A percentile compares a stretch with the other conserved stretches of the same genome.
Evolutionary conservation across 495 filamentous ascomycete species (phyloP).

Genomic region (Talaromyces borbonicus): DNA sequence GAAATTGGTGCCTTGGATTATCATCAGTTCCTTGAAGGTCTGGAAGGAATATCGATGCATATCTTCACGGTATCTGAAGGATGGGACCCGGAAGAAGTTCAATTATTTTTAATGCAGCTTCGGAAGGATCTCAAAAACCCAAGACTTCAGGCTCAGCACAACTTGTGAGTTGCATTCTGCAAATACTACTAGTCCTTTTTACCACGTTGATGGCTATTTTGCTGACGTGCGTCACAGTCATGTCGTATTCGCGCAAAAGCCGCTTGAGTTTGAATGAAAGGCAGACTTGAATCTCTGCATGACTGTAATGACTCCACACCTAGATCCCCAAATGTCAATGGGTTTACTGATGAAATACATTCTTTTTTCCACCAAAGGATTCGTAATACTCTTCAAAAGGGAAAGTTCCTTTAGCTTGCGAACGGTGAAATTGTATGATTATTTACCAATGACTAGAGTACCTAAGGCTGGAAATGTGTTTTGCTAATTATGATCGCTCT

Average conservation of each 20-base stretch:
- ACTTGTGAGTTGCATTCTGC: slow-evolving; percentile 14
- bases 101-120: slow-evolving; percentile 42
- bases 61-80: slow-evolving; percentile 44
- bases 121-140: slow-evolving; percentile 42
- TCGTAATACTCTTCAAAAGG: too few species aligned
- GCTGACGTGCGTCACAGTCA: not conserved
- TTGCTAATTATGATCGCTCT: not conserved
- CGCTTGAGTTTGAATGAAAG: slow-evolving; percentile 1
- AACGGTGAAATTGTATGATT: not conserved
- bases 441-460: not conserved
- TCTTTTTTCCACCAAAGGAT: too few species aligned
- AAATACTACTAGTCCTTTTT: not conserved
- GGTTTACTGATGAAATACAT: too few species aligned
- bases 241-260: slow-evolving; percentile 10
- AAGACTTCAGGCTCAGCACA: slow-evolving; percentile 36
- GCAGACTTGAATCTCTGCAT: too few species aligned
- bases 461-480: not conserved
- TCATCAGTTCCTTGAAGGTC: slow-evolving; percentile 21
- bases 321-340: too few species aligned
- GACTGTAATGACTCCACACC: too few species aligned
- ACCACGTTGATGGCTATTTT: not conserved
- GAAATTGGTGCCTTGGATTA: slow-evolving; percentile 25
- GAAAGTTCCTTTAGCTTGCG: too few species aligned
- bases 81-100: slow-evolving; percentile 44
- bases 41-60: slow-evolving; percentile 25